A percentile compares a stretch with the other conserved stretches of the same genome.
Conservation (phyloP, 1,284 basidiomycete species). For the Trichosporon ovoides region DNA sequence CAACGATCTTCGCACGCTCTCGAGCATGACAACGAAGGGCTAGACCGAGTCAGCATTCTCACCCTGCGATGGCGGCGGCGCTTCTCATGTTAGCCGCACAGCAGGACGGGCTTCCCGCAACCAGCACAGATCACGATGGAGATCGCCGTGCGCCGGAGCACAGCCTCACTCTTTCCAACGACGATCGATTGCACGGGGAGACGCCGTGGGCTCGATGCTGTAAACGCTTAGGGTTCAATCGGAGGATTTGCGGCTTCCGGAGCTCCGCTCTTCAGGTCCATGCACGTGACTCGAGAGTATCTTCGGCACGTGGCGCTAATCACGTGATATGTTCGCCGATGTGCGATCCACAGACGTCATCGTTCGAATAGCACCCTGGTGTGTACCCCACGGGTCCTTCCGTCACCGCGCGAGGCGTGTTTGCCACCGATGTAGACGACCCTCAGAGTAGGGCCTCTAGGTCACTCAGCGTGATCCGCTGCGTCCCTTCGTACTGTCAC, state of each 20-base stretch:
- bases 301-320: neutral
- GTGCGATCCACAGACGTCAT: neutral
- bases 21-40: slow-evolving; percentile 5
- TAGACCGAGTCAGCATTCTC: too few species aligned
- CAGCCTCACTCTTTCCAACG: too few species aligned
- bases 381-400: neutral
- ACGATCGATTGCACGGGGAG: too few species aligned
- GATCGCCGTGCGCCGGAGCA: too few species aligned
- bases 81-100: too few species aligned
- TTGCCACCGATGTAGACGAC: neutral
- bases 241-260: too few species aligned
- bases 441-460: neutral
- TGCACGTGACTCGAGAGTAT: neutral
- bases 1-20: neutral
- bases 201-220: too few species aligned
- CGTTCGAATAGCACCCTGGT: neutral
- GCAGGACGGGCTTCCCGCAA: too few species aligned
- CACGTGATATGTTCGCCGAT: neutral
- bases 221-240: too few species aligned
- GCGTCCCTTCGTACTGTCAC: neutral
- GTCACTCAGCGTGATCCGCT: neutral
- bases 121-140: too few species aligned
- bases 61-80: too few species aligned
- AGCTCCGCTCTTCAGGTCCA: too few species aligned
- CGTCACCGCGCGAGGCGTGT: neutral